Percentiles rank a stretch among this genome's conserved stretches.
Conservation (phyloP, 2,329 filamentous ascomycete genomes). For the Microthyrium microscopicum region DNA sequence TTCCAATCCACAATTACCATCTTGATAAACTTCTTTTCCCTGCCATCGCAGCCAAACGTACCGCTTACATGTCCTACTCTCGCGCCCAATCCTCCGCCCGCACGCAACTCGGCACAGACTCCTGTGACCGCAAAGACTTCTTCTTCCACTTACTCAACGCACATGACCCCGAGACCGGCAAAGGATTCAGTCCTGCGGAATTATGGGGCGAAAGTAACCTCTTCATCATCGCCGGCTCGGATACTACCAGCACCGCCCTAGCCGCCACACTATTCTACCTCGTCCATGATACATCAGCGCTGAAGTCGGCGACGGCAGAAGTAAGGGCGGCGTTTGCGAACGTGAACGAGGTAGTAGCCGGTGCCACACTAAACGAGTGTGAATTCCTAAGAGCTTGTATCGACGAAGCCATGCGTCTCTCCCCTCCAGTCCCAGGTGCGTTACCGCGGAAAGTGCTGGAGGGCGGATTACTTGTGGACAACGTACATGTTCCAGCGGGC, state of each 20-base stretch:
- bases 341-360: slow-evolving; percentile 22
- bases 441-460: slow-evolving; percentile 21
- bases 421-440: slow-evolving; percentile 21
- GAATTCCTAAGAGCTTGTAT: slow-evolving; percentile 22
- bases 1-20: slow-evolving; percentile 26
- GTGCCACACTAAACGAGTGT: slow-evolving; percentile 18
- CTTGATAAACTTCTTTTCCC: slow-evolving; percentile 28
- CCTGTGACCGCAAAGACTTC: slow-evolving; percentile 29
- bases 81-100: slow-evolving; percentile 26
- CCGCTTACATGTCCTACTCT: slow-evolving; percentile 27
- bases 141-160: slow-evolving; percentile 31
- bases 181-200: slow-evolving; percentile 27
- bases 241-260: slow-evolving; percentile 28
- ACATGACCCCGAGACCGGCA: slow-evolving; percentile 28
- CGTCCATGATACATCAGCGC: slow-evolving; percentile 19
- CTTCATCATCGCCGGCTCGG: slow-evolving; percentile 31
- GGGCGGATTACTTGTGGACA: slow-evolving; percentile 22
- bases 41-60: slow-evolving; percentile 24
- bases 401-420: slow-evolving; percentile 25
- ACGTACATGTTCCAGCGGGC: slow-evolving; percentile 19
- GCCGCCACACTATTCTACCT: slow-evolving; percentile 28
- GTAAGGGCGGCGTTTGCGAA: slow-evolving; percentile 18
- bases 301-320: slow-evolving; percentile 19
- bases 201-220: slow-evolving; percentile 32
- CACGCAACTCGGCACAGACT: slow-evolving; percentile 23